Percentiles rank a stretch among this genome's conserved stretches.
Evolutionary conservation across 306 rosid genomes (phyloP).

Genomic region (Malus sylvestris): DNA sequence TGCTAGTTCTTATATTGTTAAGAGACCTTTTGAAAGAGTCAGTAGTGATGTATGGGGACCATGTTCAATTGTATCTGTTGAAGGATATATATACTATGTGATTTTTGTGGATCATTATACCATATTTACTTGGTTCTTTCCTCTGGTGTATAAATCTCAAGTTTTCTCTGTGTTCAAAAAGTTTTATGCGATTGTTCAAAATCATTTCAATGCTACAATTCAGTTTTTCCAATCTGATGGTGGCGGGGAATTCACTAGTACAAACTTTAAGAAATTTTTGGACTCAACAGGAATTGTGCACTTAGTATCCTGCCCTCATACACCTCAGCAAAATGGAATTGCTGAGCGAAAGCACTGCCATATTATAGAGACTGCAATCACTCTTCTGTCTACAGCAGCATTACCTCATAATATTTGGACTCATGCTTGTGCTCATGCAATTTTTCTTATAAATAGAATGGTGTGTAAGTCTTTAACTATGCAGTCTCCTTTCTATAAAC

Average conservation of each 20-base stretch:
- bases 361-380: no score
- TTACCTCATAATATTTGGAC: no score
- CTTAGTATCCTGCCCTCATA: neutral
- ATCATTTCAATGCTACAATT: neutral
- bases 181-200: neutral
- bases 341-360: neutral
- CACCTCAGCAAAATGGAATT: neutral
- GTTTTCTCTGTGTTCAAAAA: no score
- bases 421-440: no score
- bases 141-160: neutral
- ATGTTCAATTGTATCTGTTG: no score
- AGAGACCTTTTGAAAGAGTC: no score
- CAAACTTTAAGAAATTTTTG: neutral
- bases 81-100: neutral
- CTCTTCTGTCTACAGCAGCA: accelerated
- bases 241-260: neutral
- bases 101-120: neutral
- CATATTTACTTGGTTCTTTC: neutral
- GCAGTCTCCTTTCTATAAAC: no score
- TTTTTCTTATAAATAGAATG: no score
- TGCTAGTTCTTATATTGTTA: no score
- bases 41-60: no score
- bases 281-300: neutral
- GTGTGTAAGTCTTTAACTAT: no score
- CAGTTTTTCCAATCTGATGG: no score